Evolutionary conservation across 2,329 filamentous ascomycete species (phyloP).

Genomic region (Drechslera avenae): DNA sequence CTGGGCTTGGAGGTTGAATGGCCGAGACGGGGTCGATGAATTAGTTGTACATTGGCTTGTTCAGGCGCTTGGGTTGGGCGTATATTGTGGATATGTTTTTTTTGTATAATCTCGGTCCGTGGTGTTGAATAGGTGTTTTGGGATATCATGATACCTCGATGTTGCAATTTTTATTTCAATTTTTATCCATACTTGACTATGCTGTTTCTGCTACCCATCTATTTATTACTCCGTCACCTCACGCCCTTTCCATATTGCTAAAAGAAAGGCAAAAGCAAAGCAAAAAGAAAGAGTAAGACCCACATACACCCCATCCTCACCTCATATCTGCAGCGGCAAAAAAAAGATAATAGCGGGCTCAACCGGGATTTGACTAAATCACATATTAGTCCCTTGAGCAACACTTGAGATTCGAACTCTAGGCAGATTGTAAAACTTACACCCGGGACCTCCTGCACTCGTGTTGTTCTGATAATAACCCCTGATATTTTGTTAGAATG

Average conservation of each 20-base stretch:
- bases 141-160: conserved; percentile 1
- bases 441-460: conserved; percentile 35
- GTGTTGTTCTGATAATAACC: neutral
- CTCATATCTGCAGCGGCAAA: too few relatives aligned
- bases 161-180: neutral
- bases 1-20: conserved; percentile 19
- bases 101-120: neutral
- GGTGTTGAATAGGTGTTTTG: neutral
- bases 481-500: neutral
- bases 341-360: conserved; percentile 2
- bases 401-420: neutral
- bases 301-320: too few relatives aligned
- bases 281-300: too few relatives aligned
- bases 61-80: neutral
- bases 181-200: too few relatives aligned
- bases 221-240: too few relatives aligned
- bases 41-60: neutral
- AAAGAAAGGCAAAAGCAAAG: neutral
- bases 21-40: conserved; percentile 13
- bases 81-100: neutral
- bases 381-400: neutral
- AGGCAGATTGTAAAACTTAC: too few relatives aligned
- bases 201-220: too few relatives aligned
- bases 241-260: neutral
- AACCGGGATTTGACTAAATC: conserved; percentile 16